Base-by-base conservation (phyloP, 2,329 filamentous ascomycete species). In the Pseudocercospora fijiensis region DNA sequence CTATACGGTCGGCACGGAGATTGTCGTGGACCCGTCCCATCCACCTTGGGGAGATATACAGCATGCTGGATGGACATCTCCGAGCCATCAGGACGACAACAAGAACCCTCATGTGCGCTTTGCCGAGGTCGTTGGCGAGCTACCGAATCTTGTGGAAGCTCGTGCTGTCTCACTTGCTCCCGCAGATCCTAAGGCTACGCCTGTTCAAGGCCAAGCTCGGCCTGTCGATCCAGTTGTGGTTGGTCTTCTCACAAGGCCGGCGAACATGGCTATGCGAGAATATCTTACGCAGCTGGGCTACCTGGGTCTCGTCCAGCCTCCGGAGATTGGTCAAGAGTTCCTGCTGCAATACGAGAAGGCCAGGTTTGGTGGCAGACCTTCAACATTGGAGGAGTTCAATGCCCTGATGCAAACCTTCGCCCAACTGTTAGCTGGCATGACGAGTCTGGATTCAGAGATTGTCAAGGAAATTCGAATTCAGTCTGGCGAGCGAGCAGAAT, bases 91-190 rank as follows among this genome's bases (percentile, higher is more conserved):
- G 4, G 70, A 70, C 24, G 89, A 87, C 0, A 80, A 85, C 8
- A 90, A 95, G 73, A 79, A 95, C 18, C 88, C 91, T 4, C 87
- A 91, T 72, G 79, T 98, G n/a, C 88, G 96, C 68, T 98, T 96
- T 76, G 84, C 83, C 70, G 87, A 87, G 1, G 91, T 99, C 24
- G 82, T 97, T 18, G 83, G 85, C 41, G 94, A 98, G 77, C 82
- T 99, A 24, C 91, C 93, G 1, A 89, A 96, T 73, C 83, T 98
- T 27, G 90, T 98, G 67, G 94, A 98, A 79, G 94, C 91, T 9
- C 94, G 94, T 76, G 94, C 92, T 0, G 86, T 97, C n/a, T 92
- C 91, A 0, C 84, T 96, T 41, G 91, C 90, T 0, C 91, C 88
- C 67, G 79, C 82, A 5, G 77, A 84, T 71, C 81, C 83, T 3